These are phyloP conservation scores for Marchantia polymorpha DNA, from an alignment of 225 moss, liverwort and hornwort genomes.

Conservation along the genomic window DNA sequence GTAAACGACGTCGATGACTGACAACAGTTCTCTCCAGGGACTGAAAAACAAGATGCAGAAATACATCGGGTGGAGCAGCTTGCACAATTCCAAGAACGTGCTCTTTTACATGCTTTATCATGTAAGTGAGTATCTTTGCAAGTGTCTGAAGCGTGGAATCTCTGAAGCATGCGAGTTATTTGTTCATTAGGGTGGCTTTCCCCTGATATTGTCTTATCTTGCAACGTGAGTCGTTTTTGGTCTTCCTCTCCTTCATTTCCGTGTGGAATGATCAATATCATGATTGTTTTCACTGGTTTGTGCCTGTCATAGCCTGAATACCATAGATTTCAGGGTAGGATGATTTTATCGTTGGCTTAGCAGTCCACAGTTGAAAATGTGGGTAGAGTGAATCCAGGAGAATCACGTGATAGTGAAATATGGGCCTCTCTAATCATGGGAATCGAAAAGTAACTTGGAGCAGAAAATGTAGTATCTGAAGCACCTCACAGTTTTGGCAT, in stretches of 20 bases:
- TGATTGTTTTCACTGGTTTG: background rate
- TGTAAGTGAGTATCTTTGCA: slow-evolving; percentile 49
- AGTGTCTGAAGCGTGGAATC: background rate
- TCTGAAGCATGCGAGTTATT: background rate
- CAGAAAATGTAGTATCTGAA: background rate
- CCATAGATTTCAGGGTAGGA: too few species aligned
- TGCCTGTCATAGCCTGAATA: too few species aligned
- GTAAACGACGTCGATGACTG: background rate
- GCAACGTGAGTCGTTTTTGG: too few species aligned
- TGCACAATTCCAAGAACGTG: slow-evolving; percentile 80
- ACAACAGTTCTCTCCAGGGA: slow-evolving; percentile 35
- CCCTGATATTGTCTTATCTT: too few species aligned
- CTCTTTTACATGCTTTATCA: slow-evolving; percentile 85
- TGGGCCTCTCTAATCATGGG: too few species aligned
- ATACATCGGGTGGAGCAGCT: slow-evolving; percentile 75
- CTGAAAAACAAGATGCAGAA: slow-evolving; percentile 44
- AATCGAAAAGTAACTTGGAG: too few species aligned
- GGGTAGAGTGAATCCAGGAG: too few species aligned
- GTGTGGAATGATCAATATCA: background rate
- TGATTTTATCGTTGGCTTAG: too few species aligned
- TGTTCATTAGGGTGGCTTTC: too few species aligned
- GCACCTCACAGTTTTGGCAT: background rate
- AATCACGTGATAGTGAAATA: too few species aligned
- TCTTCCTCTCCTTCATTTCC: too few species aligned
- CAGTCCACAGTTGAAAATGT: too few species aligned